Evolutionary conservation across 805 yeast genomes (phyloP).

Genomic region (Cyberlindnera veronae): DNA sequence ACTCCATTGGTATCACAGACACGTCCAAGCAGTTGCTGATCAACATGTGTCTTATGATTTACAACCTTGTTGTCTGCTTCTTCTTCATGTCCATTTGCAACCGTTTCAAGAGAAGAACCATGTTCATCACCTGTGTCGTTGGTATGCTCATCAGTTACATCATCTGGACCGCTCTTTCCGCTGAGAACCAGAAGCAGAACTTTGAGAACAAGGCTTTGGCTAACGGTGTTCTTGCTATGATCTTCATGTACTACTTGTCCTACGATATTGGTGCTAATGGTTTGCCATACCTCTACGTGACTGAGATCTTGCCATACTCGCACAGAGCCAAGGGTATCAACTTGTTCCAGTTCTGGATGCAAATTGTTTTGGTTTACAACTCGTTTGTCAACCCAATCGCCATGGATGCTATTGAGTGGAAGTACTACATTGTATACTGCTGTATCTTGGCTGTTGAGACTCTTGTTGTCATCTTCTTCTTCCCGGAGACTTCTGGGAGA

Average conservation of each 20-base stretch:
- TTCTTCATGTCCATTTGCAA: conserved; percentile 22
- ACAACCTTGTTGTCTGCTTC: conserved; percentile 34
- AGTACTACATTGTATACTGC: conserved; percentile 33
- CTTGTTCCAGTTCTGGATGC: conserved; percentile 12
- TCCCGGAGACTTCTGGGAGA: conserved; percentile 35
- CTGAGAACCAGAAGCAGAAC: conserved; percentile 37
- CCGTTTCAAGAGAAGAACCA: conserved; percentile 33
- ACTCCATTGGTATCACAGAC: conserved; percentile 48
- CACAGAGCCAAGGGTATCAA: conserved; percentile 25
- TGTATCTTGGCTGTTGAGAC: conserved; percentile 28
- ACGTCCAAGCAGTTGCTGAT: conserved; percentile 40
- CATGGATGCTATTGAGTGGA: conserved; percentile 34
- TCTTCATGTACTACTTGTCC: conserved; percentile 39
- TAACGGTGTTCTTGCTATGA: conserved; percentile 45
- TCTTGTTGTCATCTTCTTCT: conserved; percentile 28
- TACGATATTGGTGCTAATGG: conserved; percentile 42
- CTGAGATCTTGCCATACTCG: conserved; percentile 36
- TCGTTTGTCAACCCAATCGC: conserved; percentile 36
- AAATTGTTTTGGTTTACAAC: conserved; percentile 26
- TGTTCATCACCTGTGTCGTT: conserved; percentile 32
- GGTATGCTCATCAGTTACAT: conserved; percentile 35
- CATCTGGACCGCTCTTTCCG: conserved; percentile 44
- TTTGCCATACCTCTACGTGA: conserved; percentile 40
- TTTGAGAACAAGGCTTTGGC: conserved; percentile 37
- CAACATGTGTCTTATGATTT: conserved; percentile 46